Base-by-base conservation (phyloP, 2,329 filamentous ascomycete genomes). In the Fusarium buxicola region DNA sequence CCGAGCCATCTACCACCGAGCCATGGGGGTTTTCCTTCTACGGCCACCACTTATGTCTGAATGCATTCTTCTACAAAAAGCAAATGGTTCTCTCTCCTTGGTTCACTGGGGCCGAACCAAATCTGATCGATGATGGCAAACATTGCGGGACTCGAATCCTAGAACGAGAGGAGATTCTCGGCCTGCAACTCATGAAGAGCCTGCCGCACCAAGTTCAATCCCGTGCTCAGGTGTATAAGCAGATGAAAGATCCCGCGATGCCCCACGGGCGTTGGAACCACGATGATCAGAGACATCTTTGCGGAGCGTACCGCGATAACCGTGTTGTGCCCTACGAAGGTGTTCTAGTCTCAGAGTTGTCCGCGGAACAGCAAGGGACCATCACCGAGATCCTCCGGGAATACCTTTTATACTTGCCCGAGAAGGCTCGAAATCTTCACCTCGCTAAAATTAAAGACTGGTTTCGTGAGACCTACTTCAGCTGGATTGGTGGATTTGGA, bases 71-170 rank as follows among this genome's bases (percentile, higher is more conserved):
- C 63, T 84, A 88, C 69, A 80, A 80, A 28, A 75, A 78, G 0
- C 88, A 92, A 72, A 87, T 92, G 45, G 78, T 92, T 39, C 80
- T 92, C 3, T 87, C 86, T 0, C 91, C 91, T 0, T 91, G 88
- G 76, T 94, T 94, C 75, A 92, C 89, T 0, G 91, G 91, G 51
- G 91, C 91, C 0, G 91, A 94, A 75, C 91, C 91, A 1, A 92
- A 94, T 68, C 69, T 88, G 31, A 90, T 93, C 66, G 90, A 93
- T 63, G 74, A 75, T 0, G 89, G 90, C 0, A 83, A 82, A 0
- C 82, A 86, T 72, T 76, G 77, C 2, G 90, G 90, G 7, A 91
- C 87, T 1, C 78, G 84, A 4, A 91, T 93, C 52, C 76, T 93
- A 30, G 80, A 88, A 34, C 77, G 76, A 8, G 89, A 93, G 69